A percentile compares a stretch with the other conserved stretches of the same genome.
Conservation (phyloP, 495 filamentous ascomycete species). For the Lophiostoma macrostomum region DNA sequence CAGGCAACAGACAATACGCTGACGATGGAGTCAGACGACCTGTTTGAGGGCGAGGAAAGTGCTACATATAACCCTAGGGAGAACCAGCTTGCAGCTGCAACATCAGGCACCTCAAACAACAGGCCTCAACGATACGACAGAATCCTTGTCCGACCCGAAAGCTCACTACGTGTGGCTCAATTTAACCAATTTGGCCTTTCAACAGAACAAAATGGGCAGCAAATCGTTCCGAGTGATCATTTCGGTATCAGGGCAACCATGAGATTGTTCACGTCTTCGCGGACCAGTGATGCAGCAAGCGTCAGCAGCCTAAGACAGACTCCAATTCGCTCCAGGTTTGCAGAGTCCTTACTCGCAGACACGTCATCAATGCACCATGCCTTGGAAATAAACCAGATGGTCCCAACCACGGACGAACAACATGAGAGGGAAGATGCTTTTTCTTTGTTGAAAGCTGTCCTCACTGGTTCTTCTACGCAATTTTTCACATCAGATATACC, state of each 20-base stretch:
- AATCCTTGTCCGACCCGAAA: conserved; percentile 48
- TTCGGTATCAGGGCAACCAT: conserved; percentile 53
- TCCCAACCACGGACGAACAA: too few relatives aligned
- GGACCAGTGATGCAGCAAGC: not conserved
- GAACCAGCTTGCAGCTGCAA: conserved; percentile 51
- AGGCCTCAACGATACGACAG: conserved; percentile 60
- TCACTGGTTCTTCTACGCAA: conserved; percentile 30
- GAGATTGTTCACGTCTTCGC: conserved; percentile 18
- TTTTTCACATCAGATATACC: conserved; percentile 33
- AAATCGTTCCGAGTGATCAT: conserved; percentile 52
- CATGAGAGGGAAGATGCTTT: conserved; percentile 45
- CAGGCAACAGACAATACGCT: conserved; percentile 25
- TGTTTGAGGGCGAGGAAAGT: conserved; percentile 52
- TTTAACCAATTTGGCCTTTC: conserved; percentile 53
- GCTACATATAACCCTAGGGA: conserved; percentile 54
- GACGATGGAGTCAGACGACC: conserved; percentile 32
- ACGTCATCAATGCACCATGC: too few relatives aligned
- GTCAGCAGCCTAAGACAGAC: not conserved
- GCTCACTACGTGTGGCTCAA: conserved; percentile 36
- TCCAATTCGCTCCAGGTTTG: too few relatives aligned
- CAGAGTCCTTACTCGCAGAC: too few relatives aligned
- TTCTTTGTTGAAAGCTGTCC: conserved; percentile 43
- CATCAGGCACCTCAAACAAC: conserved; percentile 41
- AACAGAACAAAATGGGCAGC: conserved; percentile 13
- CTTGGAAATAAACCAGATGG: too few relatives aligned